A percentile compares a stretch with the other conserved stretches of the same genome.
These are phyloP conservation scores for Oryza glaberrima DNA, from an alignment of 176 grass and related monocot species.

Conservation along the genomic window DNA sequence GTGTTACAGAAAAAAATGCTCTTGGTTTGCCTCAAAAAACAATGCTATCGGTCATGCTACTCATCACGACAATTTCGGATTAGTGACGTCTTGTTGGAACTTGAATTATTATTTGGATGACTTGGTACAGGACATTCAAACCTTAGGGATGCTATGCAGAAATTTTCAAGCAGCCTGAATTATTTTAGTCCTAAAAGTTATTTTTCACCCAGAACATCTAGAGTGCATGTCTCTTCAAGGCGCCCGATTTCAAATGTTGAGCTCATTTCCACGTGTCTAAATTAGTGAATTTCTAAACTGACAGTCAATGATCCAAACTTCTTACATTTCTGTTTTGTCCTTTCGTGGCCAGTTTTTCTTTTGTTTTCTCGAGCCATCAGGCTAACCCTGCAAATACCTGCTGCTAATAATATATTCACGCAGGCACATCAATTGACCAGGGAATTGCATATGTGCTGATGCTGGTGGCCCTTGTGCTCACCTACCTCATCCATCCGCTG, in stretches of 20 bases:
- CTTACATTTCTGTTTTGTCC: not conserved
- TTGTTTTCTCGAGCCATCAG: not conserved
- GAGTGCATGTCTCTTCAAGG: not conserved
- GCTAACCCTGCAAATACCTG: slow-evolving; percentile 1
- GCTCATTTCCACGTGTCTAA: not conserved
- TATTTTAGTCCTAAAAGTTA: not conserved
- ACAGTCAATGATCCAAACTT: not conserved
- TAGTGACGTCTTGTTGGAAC: not conserved
- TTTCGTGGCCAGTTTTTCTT: not conserved
- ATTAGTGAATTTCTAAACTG: not conserved
- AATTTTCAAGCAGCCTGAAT: not conserved
- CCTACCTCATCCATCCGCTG: slow-evolving; percentile 82
- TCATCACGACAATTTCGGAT: not conserved
- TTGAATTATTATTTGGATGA: not conserved
- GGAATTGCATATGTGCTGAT: slow-evolving; percentile 77
- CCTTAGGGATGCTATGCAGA: not conserved
- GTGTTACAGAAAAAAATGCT: not conserved
- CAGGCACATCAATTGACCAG: slow-evolving; percentile 85
- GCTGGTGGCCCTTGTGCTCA: slow-evolving; percentile 79
- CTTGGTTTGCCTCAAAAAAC: not conserved
- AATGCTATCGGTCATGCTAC: not conserved
- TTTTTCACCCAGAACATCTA: not conserved
- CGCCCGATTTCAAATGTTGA: not conserved
- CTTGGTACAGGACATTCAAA: slow-evolving; percentile 1
- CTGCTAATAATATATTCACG: not conserved